Conservation (phyloP, 805 yeast species). For the Nakazawaea sp. region DNA sequence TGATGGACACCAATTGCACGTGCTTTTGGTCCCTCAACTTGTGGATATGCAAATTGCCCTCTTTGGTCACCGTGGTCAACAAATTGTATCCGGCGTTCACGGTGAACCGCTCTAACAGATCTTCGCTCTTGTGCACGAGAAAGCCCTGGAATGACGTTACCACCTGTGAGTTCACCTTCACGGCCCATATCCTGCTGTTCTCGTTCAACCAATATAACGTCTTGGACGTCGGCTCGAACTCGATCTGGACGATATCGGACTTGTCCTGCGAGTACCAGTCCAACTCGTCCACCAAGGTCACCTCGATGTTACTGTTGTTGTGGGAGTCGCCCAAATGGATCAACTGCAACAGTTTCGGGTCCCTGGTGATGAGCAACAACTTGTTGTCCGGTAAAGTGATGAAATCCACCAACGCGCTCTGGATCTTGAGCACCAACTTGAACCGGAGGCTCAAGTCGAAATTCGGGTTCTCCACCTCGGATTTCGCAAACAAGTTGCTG, state of each 20-base stretch:
- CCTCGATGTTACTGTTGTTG: slow-evolving; percentile 20
- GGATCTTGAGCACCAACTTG: slow-evolving; percentile 26
- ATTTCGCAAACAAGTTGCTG: slow-evolving; percentile 18
- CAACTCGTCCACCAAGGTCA: slow-evolving; percentile 21
- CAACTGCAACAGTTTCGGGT: slow-evolving; percentile 28
- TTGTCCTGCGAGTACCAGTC: slow-evolving; percentile 23
- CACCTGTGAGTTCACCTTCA: slow-evolving; percentile 7
- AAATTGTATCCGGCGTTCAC: slow-evolving; percentile 34
- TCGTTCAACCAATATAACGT: slow-evolving; percentile 24
- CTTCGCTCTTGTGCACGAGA: slow-evolving; percentile 15
- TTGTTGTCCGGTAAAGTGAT: slow-evolving; percentile 18
- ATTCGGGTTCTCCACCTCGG: slow-evolving; percentile 21
- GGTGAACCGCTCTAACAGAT: slow-evolving; percentile 19
- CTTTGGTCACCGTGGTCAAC: slow-evolving; percentile 29
- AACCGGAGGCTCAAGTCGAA: slow-evolving; percentile 25
- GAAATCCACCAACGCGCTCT: slow-evolving; percentile 24
- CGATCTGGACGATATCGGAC: slow-evolving; percentile 13
- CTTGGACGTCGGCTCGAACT: slow-evolving; percentile 17
- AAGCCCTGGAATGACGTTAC: slow-evolving; percentile 17
- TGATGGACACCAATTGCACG: slow-evolving; percentile 18
- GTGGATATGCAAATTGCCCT: slow-evolving; percentile 29
- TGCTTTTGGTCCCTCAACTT: slow-evolving; percentile 29
- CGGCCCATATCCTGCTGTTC: slow-evolving; percentile 23
- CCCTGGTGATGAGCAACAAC: slow-evolving; percentile 20
- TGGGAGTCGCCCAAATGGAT: slow-evolving; percentile 19